Evolutionary conservation across 192 early-diverging fungal species (phyloP).

Genomic region (Coemansia erecta): DNA sequence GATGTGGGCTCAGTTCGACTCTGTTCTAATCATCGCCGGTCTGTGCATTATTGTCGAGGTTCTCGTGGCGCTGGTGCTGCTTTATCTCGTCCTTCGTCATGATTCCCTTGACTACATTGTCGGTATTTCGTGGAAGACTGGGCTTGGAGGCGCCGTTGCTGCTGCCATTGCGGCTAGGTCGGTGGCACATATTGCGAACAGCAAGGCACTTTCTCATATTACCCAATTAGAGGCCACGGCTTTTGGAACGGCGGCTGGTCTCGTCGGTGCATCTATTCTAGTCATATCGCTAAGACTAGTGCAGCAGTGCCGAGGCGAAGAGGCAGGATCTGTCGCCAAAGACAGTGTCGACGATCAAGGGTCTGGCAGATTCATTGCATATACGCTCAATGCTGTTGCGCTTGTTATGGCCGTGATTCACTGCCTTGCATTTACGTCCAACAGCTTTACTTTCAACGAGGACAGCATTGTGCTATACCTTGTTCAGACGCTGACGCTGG

Average conservation of each 20-base stretch:
- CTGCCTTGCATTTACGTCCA: conserved; percentile 71
- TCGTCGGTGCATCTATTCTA: conserved; percentile 15
- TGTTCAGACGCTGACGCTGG: conserved; percentile 62
- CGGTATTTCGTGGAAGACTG: neutral
- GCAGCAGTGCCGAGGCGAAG: neutral
- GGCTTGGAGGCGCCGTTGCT: conserved; percentile 10
- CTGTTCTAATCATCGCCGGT: conserved; percentile 72
- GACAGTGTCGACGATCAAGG: too few species aligned
- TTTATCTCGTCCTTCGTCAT: conserved; percentile 13
- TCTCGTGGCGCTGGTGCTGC: neutral
- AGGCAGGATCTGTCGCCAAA: too few species aligned
- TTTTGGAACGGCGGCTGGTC: conserved; percentile 20
- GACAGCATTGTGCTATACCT: conserved; percentile 70
- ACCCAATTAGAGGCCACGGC: conserved; percentile 17
- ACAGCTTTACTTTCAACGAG: conserved; percentile 90
- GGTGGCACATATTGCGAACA: conserved; percentile 6
- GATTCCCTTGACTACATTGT: conserved; percentile 13
- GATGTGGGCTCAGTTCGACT: conserved; percentile 93
- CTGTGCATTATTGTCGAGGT: conserved; percentile 53
- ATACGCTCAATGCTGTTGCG: conserved; percentile 28
- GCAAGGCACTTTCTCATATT: conserved; percentile 9
- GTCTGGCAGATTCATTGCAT: too few species aligned
- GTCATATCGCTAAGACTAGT: neutral
- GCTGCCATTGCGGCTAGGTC: conserved; percentile 14
- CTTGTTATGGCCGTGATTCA: conserved; percentile 47